Base-by-base conservation (phyloP, 495 filamentous ascomycete species). In the Penicillium tannophilum region DNA sequence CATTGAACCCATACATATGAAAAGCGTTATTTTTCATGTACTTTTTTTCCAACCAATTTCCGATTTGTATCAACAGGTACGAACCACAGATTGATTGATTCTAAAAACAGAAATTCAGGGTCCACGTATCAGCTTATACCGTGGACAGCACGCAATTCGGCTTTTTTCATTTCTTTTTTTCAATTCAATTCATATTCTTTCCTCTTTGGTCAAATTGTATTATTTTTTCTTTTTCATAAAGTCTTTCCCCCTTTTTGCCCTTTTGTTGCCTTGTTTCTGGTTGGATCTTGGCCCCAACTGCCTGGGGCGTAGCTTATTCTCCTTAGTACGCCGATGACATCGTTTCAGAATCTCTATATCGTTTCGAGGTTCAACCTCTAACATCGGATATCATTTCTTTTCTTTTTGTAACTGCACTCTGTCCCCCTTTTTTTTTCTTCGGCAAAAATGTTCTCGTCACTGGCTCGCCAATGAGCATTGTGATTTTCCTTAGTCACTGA, bases 51-150 rank as follows among this genome's bases (percentile, higher is more conserved):
- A 7, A 2, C 4, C 28, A 28, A 28, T 28, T 28, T 28, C 28
- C 28, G 28, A 28, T 28, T 28, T 28, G 4, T 28, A n/a, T 41
- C 39, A 8, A 41, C 39, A 41, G 60, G 52, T 58, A 61, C 62
- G 65, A 65, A 70, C 65, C 62, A 67, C 54, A 48, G 54, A 56
- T 65, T 64, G 52, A 61, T 59, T 62, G 47, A 35, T 66, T 24
- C 67, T 70, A 68, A 70, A 70, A 70, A 70, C 67, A 70, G 67
- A 35, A 52, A 65, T 63, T 65, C 67, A 65, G 65, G 67, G 67
- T 70, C 63, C 67, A 70, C 61, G 67, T 62, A 46, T 47, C 55
- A 55, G 43, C 35, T 54, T 35, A 55, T 35, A 58, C 59, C 54
- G 36, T 62, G 48, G 28, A 52, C 45, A 54, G 54, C 54, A 63